Evolutionary conservation across 2,329 filamentous ascomycete genomes (phyloP).

Genomic region (Colletotrichum tofieldiae): DNA sequence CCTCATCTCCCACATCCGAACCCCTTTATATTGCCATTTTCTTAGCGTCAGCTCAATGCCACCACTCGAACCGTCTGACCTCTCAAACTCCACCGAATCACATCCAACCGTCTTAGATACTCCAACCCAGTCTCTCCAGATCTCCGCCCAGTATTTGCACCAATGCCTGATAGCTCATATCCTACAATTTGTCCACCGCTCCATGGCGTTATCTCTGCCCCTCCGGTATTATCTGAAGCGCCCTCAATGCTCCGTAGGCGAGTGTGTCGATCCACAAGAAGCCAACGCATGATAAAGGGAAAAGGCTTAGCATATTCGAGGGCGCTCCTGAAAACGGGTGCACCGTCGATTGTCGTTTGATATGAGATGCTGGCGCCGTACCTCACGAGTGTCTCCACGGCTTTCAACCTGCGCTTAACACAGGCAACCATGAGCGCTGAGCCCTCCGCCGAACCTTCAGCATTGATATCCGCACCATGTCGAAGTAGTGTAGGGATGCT

Average conservation of each 20-base stretch:
- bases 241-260: neutral
- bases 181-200: neutral
- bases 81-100: neutral
- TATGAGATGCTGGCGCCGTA: slow-evolving; percentile 39
- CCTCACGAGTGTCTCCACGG: slow-evolving; percentile 32
- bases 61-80: neutral
- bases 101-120: slow-evolving; percentile 7
- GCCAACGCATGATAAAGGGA: slow-evolving; percentile 38
- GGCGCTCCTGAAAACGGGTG: slow-evolving; percentile 16
- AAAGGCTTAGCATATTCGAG: slow-evolving; percentile 31
- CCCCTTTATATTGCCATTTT: neutral
- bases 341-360: neutral
- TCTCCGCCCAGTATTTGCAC: neutral
- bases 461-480: slow-evolving; percentile 38
- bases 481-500: slow-evolving; percentile 16
- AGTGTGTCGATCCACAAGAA: slow-evolving; percentile 39
- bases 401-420: slow-evolving; percentile 14
- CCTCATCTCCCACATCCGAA: neutral
- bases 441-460: slow-evolving; percentile 31
- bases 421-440: slow-evolving; percentile 44
- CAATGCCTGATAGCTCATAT: neutral
- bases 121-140: slow-evolving; percentile 17
- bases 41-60: neutral
- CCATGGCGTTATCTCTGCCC: neutral
- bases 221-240: neutral